Evolutionary conservation across 768 basidiomycete species (phyloP), one percentile per base, ranked within the genome.

Genomic region (Calocera viscosa): DNA sequence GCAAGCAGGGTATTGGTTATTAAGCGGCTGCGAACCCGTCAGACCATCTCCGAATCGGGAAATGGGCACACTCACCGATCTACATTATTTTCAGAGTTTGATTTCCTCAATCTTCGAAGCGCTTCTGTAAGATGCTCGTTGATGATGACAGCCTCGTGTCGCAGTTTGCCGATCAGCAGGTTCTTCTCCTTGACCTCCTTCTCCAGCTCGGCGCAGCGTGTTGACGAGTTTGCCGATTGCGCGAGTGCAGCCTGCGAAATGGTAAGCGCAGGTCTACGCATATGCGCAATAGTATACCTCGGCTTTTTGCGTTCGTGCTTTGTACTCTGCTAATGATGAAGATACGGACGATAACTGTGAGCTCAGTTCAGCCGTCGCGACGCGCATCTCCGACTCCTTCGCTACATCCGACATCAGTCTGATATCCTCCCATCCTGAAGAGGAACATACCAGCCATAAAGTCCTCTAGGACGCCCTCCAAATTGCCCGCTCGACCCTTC

Each of bases 91-190:
- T 84, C 84, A 7, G 90, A 84, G 0, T 91, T 87, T 68, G 86
- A 90, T 70, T 87, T 88, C 53, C 92, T 86, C 64, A 99, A 82
- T 26, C 96, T 87, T 14, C 95, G 90, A n/a, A 99, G 83, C 1
- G 96, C 96, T 76, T 98, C 95, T 72, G 94, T 96, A 12, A 99
- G 81, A 72, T 99, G 96, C 73, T 98, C 96, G 71, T 98, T 98
- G 74, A 94, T 86, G 68, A 97, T 95, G 16, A 99, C 93, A 64
- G 89, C 95, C 83, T 99, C 95, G 72, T 98, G 95, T 60, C 94
- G 84, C 67, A 97, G 81, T 75, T 98, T 98, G 60, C 88, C 90
- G n/a, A 96, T 90, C 14, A 96, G 81, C n/a, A 91, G 78, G 67
- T 86, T 88, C 82, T 99, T 98, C 76, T 98, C 95, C 76, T 93